Evolutionary conservation across 768 basidiomycete genomes (phyloP).

Genomic region (Termitomyces sp.): DNA sequence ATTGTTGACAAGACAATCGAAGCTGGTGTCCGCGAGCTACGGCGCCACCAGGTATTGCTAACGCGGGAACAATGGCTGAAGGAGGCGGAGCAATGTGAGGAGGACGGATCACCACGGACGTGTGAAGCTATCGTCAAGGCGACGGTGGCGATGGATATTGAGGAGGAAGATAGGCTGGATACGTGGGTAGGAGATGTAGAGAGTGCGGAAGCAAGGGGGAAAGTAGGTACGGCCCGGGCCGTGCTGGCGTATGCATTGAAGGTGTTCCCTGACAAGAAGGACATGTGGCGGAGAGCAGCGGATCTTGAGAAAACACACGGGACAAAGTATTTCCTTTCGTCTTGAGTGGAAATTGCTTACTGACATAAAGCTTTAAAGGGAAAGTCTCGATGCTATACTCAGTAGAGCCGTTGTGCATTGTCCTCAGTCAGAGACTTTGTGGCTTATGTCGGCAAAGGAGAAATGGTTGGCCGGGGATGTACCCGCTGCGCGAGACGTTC

Average conservation of each 20-base stretch:
- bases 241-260: conserved; percentile 88
- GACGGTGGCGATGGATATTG: conserved; percentile 87
- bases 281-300: conserved; percentile 88
- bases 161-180: conserved; percentile 88
- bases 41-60: conserved; percentile 80
- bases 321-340: conserved; percentile 43
- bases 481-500: conserved; percentile 81
- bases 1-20: conserved; percentile 88
- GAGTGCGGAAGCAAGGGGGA: conserved; percentile 64
- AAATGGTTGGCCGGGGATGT: conserved; percentile 91
- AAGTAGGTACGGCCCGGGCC: conserved; percentile 79
- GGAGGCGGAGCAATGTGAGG: conserved; percentile 90
- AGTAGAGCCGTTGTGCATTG: conserved; percentile 82
- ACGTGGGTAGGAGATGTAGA: conserved; percentile 94
- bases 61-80: conserved; percentile 93
- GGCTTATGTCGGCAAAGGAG: conserved; percentile 99
- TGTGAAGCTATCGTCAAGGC: conserved; percentile 95
- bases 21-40: conserved; percentile 70
- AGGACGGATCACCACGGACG: conserved; percentile 77
- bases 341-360: neutral
- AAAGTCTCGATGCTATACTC: conserved; percentile 78
- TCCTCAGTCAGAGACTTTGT: conserved; percentile 92
- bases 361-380: conserved; percentile 31
- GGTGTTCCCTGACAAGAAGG: conserved; percentile 81
- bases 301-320: conserved; percentile 93